Evolutionary conservation across 2,329 filamentous ascomycete species (phyloP).

Genomic region (Apiospora malaysiana): DNA sequence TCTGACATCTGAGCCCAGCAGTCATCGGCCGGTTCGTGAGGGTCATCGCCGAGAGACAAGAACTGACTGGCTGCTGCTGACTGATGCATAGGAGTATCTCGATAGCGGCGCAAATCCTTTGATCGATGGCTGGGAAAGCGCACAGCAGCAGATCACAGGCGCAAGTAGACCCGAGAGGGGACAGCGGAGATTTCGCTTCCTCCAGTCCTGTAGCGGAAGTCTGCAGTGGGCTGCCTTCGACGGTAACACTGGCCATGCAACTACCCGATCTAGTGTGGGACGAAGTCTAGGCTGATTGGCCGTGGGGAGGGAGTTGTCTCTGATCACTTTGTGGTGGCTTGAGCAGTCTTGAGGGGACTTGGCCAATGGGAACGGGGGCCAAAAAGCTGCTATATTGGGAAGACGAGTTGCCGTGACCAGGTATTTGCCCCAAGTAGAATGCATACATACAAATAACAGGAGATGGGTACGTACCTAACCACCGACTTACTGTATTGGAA

Average conservation of each 20-base stretch:
- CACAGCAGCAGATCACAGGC: slow-evolving; percentile 4
- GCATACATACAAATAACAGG: neutral
- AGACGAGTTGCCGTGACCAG: neutral
- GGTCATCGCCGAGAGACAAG: neutral
- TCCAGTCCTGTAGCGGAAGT: slow-evolving; percentile 4
- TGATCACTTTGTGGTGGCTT: neutral
- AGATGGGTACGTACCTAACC: neutral
- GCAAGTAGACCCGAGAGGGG: slow-evolving; percentile 4
- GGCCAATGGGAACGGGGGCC: neutral
- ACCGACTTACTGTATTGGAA: neutral
- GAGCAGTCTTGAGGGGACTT: neutral
- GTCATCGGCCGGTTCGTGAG: neutral
- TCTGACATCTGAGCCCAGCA: neutral
- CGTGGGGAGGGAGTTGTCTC: neutral
- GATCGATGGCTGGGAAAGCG: neutral
- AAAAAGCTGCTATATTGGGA: slow-evolving; percentile 1
- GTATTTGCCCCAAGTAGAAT: neutral
- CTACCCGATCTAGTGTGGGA: neutral
- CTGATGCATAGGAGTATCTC: neutral
- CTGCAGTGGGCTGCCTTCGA: neutral
- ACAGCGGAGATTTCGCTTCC: slow-evolving; percentile 15
- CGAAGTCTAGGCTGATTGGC: neutral
- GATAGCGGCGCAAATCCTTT: neutral
- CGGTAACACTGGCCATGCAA: neutral
- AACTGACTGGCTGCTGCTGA: neutral